Evolutionary conservation across 805 yeast species (phyloP).

Genomic region (Candida maltosa): DNA sequence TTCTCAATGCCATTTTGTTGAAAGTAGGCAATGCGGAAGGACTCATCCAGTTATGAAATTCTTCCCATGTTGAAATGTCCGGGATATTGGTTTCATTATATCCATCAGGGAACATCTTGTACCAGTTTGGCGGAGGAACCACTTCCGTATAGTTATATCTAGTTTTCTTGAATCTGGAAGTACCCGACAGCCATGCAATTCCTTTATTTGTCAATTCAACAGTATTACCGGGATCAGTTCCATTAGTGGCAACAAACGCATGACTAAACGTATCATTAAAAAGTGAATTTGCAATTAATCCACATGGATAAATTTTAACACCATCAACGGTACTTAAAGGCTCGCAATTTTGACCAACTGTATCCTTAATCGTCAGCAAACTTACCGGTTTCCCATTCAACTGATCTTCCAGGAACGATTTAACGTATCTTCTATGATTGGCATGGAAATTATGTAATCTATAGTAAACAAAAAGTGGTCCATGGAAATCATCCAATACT

Average conservation of each 20-base stretch:
- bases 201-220: constrained; percentile 35
- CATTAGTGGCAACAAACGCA: constrained; percentile 35
- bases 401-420: constrained; percentile 43
- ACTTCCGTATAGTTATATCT: constrained; percentile 33
- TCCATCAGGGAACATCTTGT: constrained; percentile 39
- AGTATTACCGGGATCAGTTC: constrained; percentile 20
- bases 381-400: constrained; percentile 38
- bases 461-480: constrained; percentile 42
- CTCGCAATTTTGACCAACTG: constrained; percentile 44
- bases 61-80: constrained; percentile 39
- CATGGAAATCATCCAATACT: constrained; percentile 28
- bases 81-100: constrained; percentile 43
- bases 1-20: constrained; percentile 54
- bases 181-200: constrained; percentile 40
- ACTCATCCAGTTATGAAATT: constrained; percentile 48
- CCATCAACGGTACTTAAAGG: constrained; percentile 43
- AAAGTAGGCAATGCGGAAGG: constrained; percentile 41
- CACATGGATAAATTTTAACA: constrained; percentile 72
- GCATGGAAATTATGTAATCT: constrained; percentile 39
- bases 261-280: constrained; percentile 66
- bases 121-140: constrained; percentile 47
- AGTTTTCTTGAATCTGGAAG: constrained; percentile 39
- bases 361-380: constrained; percentile 28
- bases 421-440: constrained; percentile 43
- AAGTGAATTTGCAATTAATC: constrained; percentile 75